These are phyloP conservation scores for Vigna trinervia DNA, from an alignment of 306 rosid species.

Conservation along the genomic window DNA sequence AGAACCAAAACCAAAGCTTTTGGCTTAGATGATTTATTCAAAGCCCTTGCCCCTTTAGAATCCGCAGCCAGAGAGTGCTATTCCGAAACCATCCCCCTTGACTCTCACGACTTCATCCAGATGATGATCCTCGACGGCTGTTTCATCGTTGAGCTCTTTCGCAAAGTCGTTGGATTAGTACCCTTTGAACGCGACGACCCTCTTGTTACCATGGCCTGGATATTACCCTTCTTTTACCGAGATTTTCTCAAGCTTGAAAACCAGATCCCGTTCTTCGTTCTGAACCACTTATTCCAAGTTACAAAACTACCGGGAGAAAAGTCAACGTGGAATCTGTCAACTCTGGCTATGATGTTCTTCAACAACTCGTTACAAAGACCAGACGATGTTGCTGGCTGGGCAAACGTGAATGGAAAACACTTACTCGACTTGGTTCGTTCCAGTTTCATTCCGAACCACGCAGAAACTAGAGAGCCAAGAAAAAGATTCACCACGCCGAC, in stretches of 20 bases:
- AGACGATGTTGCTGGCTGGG: constrained; percentile 8
- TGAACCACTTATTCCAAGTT: constrained; percentile 49
- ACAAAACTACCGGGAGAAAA: constrained; percentile 33
- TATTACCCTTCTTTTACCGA: constrained; percentile 53
- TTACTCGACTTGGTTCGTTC: constrained; percentile 66
- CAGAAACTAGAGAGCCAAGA: neutral
- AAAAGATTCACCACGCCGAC: constrained; percentile 43
- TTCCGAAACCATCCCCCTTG: constrained; percentile 51
- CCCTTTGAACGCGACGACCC: constrained; percentile 56
- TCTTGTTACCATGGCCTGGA: constrained; percentile 57
- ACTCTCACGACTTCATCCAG: constrained; percentile 51
- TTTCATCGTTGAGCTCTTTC: constrained; percentile 64
- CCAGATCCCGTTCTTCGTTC: constrained; percentile 72
- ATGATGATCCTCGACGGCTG: constrained; percentile 77
- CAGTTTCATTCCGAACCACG: constrained; percentile 43
- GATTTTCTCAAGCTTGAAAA: constrained; percentile 79
- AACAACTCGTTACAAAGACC: constrained; percentile 55
- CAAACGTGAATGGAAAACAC: constrained; percentile 45
- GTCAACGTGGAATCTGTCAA: constrained; percentile 29
- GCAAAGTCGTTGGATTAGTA: constrained; percentile 44
- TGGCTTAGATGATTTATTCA: constrained; percentile 30
- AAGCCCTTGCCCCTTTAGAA: constrained; percentile 49
- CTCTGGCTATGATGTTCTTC: constrained; percentile 62
- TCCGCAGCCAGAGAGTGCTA: constrained; percentile 59
- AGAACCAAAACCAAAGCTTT: constrained; percentile 43